Evolutionary conservation across 768 basidiomycete genomes (phyloP).

Genomic region (Pleurotus salmoneostramineus): DNA sequence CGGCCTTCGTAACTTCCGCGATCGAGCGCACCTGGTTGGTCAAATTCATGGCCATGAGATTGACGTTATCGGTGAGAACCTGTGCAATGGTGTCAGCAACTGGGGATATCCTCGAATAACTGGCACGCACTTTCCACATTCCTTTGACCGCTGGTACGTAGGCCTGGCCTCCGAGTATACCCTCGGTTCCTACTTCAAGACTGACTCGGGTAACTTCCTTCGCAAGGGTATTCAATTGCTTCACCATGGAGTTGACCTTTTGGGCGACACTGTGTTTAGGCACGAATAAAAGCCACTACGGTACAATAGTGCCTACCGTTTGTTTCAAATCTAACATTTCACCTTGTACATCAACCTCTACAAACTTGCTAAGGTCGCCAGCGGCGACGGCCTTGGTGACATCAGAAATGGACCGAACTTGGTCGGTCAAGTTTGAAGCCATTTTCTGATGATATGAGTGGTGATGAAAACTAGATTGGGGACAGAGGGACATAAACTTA

Average conservation of each 20-base stretch:
- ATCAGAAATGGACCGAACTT: constrained; percentile 77
- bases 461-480: no score
- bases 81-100: constrained; percentile 13
- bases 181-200: constrained; percentile 89
- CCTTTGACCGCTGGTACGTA: constrained; percentile 90
- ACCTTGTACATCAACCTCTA: constrained; percentile 78
- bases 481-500: constrained; percentile 27
- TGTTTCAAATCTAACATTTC: constrained; percentile 81
- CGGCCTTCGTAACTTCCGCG: constrained; percentile 92
- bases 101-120: no score
- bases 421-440: constrained; percentile 66
- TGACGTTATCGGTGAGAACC: constrained; percentile 76
- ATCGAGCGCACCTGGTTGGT: constrained; percentile 86
- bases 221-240: constrained; percentile 68
- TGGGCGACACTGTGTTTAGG: no score
- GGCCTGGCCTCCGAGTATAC: constrained; percentile 92
- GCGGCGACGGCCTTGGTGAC: constrained; percentile 71
- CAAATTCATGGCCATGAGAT: constrained; percentile 86
- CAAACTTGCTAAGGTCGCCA: constrained; percentile 69
- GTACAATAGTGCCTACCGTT: constrained; percentile 31
- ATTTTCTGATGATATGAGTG: constrained; percentile 47
- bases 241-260: constrained; percentile 78
- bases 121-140: constrained; percentile 74
- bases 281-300: background rate
- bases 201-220: constrained; percentile 89